phyloP scores from a whole-genome alignment of 2,329 filamentous ascomycete species.

The Pseudogymnoascus sp. region DNA sequence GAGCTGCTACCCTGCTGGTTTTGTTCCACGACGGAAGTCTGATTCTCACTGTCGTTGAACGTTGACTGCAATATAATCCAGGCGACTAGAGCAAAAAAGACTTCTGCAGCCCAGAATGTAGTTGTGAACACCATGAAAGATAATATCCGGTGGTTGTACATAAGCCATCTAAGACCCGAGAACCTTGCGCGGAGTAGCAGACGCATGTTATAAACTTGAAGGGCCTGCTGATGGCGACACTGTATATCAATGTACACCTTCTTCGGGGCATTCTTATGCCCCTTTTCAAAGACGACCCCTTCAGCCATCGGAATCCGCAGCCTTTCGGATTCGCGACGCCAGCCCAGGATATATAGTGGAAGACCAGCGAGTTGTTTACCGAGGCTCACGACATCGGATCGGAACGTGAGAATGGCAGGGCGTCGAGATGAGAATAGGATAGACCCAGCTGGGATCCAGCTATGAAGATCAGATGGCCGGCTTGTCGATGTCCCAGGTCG shows the following conservation, averaged over 20 bases:
- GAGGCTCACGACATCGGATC: conserved; percentile 57
- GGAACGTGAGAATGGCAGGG: conserved; percentile 70
- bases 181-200: conserved; percentile 68
- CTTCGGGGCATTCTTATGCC: conserved; percentile 36
- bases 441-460: conserved; percentile 19
- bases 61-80: conserved; percentile 44
- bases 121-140: conserved; percentile 60
- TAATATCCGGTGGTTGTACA: conserved; percentile 72
- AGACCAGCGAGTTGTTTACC: conserved; percentile 54
- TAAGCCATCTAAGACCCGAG: conserved; percentile 68
- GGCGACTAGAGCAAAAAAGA: conserved; percentile 54
- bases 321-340: conserved; percentile 52
- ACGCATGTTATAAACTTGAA: conserved; percentile 68
- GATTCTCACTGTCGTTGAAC: conserved; percentile 12
- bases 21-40: conserved; percentile 20
- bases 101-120: conserved; percentile 69
- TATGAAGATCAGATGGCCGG: conserved; percentile 22
- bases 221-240: conserved; percentile 37
- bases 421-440: conserved; percentile 59
- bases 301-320: conserved; percentile 68
- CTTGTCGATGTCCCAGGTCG: conserved; percentile 11
- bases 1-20: conserved; percentile 13
- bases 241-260: conserved; percentile 38
- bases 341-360: conserved; percentile 60
- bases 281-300: conserved; percentile 50